phyloP scores from a whole-genome alignment of 2,329 filamentous ascomycete species.

The Xylaria sp. region DNA sequence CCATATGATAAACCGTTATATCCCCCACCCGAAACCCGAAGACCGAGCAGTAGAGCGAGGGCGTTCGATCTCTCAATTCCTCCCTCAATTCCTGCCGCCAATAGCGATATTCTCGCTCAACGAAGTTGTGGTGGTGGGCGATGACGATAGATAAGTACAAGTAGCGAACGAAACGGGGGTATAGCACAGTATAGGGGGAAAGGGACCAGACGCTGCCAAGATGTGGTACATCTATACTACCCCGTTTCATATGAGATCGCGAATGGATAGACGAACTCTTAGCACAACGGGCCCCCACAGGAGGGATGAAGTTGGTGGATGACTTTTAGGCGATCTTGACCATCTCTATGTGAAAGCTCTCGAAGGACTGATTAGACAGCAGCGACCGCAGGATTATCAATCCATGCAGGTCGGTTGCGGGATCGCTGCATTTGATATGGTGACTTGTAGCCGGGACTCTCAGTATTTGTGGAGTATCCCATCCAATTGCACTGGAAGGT shows the following conservation, averaged over 20 bases:
- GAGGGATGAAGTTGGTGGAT: background rate
- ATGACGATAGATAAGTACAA: conserved; percentile 3
- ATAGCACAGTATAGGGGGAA: background rate
- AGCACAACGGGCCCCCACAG: conserved; percentile 4
- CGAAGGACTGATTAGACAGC: background rate
- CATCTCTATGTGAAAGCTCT: conserved; percentile 10
- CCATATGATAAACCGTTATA: background rate
- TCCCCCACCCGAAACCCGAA: conserved; percentile 16
- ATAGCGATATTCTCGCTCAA: conserved; percentile 6
- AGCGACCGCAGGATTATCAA: background rate
- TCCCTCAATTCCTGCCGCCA: conserved; percentile 1
- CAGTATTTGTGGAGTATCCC: background rate
- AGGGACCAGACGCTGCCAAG: conserved; percentile 9
- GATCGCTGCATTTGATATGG: conserved; percentile 11
- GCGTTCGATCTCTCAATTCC: background rate
- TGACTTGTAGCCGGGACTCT: conserved; percentile 4
- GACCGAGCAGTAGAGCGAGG: too few relatives aligned
- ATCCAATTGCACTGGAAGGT: too few relatives aligned
- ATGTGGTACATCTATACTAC: conserved; percentile 6
- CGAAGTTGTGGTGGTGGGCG: background rate
- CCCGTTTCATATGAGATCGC: conserved; percentile 21
- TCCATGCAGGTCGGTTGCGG: conserved; percentile 20
- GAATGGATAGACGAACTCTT: conserved; percentile 5
- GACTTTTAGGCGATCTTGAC: conserved; percentile 1
- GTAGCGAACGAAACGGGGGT: conserved; percentile 3